A percentile compares a stretch with the other conserved stretches of the same genome.
phyloP scores from a whole-genome alignment of 805 yeast species.

The Isabelozyma pseudorhagii region DNA sequence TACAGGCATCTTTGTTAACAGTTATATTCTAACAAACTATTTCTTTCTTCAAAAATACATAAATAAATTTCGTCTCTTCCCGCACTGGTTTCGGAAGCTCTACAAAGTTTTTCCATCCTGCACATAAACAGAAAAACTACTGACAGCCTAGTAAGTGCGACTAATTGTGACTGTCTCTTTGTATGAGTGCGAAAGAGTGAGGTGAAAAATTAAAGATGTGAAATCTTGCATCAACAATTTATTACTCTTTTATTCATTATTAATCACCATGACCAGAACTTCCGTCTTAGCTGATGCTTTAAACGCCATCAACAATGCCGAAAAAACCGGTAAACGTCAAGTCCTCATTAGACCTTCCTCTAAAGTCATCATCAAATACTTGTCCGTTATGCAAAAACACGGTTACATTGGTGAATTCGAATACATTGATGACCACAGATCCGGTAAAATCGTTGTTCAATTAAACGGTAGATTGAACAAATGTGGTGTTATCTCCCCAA shows the following conservation, averaged over 20 bases:
- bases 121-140: not conserved
- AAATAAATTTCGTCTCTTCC: not conserved
- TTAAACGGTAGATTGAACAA: slow-evolving; percentile 98
- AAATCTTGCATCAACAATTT: slow-evolving; percentile 2
- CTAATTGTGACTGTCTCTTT: not conserved
- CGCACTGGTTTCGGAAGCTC: not conserved
- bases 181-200: not conserved
- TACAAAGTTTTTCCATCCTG: not conserved
- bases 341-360: slow-evolving; percentile 97
- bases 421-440: slow-evolving; percentile 98
- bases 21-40: not conserved
- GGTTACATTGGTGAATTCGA: slow-evolving; percentile 99
- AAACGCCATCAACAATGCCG: slow-evolving; percentile 98
- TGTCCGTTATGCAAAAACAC: slow-evolving; percentile 96
- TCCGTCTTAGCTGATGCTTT: slow-evolving; percentile 98
- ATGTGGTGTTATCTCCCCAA: slow-evolving; percentile 98
- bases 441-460: slow-evolving; percentile 95
- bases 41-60: not conserved
- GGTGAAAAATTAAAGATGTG: not conserved
- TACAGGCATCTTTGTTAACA: not conserved
- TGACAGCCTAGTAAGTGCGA: not conserved
- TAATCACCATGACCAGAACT: slow-evolving; percentile 82
- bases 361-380: slow-evolving; percentile 95
- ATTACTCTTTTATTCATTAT: not conserved
- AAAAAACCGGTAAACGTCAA: slow-evolving; percentile 98